Conservation (phyloP, 805 yeast species). For the Zygosaccharomyces pseudorouxii region DNA sequence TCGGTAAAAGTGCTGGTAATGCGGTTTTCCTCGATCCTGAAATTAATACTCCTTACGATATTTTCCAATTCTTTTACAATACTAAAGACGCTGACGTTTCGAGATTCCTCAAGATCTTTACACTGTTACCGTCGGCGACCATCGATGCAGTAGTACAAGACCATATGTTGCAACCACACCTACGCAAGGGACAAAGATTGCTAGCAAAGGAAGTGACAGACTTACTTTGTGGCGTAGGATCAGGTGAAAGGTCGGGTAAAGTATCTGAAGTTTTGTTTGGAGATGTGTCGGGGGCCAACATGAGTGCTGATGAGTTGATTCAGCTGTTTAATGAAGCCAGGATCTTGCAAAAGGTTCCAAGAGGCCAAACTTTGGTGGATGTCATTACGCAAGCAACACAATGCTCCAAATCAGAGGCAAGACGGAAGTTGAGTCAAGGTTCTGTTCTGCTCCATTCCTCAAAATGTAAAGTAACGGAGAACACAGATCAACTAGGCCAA, state of each 20-base stretch:
- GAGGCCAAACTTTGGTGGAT: constrained; percentile 42
- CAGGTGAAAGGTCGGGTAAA: constrained; percentile 61
- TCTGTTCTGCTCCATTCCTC: constrained; percentile 68
- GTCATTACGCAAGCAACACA: constrained; percentile 47
- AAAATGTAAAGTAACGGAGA: constrained; percentile 49
- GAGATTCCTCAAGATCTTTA: constrained; percentile 67
- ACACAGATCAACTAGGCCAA: constrained; percentile 41
- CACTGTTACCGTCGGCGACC: constrained; percentile 62
- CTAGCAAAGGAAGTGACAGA: constrained; percentile 85
- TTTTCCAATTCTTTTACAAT: constrained; percentile 82
- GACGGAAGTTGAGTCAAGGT: constrained; percentile 59
- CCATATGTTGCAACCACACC: constrained; percentile 58
- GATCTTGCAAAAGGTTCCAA: constrained; percentile 19
- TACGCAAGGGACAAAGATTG: constrained; percentile 65
- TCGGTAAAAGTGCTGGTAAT: constrained; percentile 96
- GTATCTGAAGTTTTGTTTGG: constrained; percentile 62
- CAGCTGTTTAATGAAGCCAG: constrained; percentile 21
- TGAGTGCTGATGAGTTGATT: constrained; percentile 15
- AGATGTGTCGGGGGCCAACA: not conserved
- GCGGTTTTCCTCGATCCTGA: constrained; percentile 79
- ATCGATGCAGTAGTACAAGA: constrained; percentile 49
- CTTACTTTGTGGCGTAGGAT: constrained; percentile 77
- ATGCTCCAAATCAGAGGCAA: constrained; percentile 54
- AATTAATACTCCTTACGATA: constrained; percentile 73
- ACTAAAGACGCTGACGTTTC: constrained; percentile 71